Evolutionary conservation across 1,284 basidiomycete genomes (phyloP), one percentile per base, ranked within the genome.

Genomic region (Somion occarium): DNA sequence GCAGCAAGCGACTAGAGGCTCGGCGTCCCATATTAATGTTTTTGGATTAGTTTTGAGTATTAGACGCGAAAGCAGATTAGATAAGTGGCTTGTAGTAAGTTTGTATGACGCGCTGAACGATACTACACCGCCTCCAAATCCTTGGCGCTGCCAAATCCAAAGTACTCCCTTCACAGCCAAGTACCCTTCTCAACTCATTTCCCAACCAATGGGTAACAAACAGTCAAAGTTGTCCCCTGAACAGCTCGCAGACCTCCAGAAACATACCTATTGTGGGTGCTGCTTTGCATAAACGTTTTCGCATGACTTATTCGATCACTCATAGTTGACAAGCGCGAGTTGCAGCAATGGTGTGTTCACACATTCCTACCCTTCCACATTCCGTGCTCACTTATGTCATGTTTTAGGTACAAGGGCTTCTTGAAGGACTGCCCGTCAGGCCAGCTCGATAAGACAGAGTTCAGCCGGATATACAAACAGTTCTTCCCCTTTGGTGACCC

Each of bases 401-500:
- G 50, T 51, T 45, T 48, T 67, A 94, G 91, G 93, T 97, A 98
- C 80, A 98, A 98, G 72, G 96, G 96, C 45, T 99, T 98, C 74
- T 83, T 96, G 66, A 98, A 96, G 73, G 97, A 99, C 73, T 99
- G 97, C 69, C 97, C 97, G 0, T 91, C 93, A 3, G 97, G 97
- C 42, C 90, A 94, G 62, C 84, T 99, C 61, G 92, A 98, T 80
- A 97, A 94, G 79, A 78, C 84, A 50, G 96, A 97, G 70, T 99
- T 99, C 72, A 83, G 89, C 65, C 88, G 91, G 69, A 99, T 99
- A 79, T 99, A 99, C 82, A 94, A 96, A 68, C 96, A 99, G 69
- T 97, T 99, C 88, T 98, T 98, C 79, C 96, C 96, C 22, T 99
- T 99, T 64, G 97, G 97, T 53, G 97, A 99, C 70, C 96, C 97